phyloP scores from a whole-genome alignment of 192 early-diverging fungal genomes.

The Neocallimastix lanati region DNA sequence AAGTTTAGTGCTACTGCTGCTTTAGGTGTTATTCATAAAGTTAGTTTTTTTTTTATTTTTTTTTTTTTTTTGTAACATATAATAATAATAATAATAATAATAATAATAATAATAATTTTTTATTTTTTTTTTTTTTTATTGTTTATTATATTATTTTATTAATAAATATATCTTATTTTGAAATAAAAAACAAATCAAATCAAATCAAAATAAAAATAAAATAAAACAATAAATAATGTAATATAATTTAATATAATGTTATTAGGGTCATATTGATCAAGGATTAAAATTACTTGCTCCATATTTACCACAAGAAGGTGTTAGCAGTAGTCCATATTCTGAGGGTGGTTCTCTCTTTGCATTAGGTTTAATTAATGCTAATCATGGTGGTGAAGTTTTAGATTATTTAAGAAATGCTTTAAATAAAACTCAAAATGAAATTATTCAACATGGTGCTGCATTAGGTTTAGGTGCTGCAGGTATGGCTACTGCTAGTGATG shows the following conservation, averaged over 20 bases:
- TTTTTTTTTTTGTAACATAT: no score
- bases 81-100: no score
- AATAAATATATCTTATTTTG: no score
- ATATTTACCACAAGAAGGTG: slow-evolving; percentile 85
- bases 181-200: no score
- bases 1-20: slow-evolving; percentile 98
- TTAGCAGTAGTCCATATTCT: slow-evolving; percentile 68
- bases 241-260: no score
- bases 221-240: no score
- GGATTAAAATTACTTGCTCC: slow-evolving; percentile 67
- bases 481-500: slow-evolving; percentile 83
- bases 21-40: slow-evolving; percentile 90
- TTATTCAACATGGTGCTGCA: slow-evolving; percentile 90
- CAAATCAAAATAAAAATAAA: no score
- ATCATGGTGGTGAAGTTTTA: slow-evolving; percentile 70
- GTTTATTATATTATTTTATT: no score
- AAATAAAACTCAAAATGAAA: slow-evolving; percentile 60
- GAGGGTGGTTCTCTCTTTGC: slow-evolving; percentile 97
- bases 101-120: no score
- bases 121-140: no score
- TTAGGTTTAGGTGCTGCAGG: slow-evolving; percentile 89
- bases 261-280: slow-evolving; percentile 78
- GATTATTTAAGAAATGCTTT: slow-evolving; percentile 67
- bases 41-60: no score
- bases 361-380: slow-evolving; percentile 87